Base-by-base conservation (phyloP, 805 yeast species). In the Sugiyamaella chiloensis region DNA sequence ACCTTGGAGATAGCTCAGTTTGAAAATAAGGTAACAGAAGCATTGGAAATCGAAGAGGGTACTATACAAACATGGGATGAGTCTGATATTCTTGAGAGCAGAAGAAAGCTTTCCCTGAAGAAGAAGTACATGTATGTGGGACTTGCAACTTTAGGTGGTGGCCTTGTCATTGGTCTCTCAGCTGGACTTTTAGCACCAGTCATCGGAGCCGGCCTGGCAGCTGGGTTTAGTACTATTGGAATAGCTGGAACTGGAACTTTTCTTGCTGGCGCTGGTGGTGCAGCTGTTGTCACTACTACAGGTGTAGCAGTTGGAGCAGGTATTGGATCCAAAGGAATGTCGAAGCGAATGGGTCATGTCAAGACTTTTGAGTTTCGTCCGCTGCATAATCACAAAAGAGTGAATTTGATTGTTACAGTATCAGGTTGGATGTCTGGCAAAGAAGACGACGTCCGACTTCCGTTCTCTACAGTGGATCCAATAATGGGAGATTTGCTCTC, bases 361-460 rank as follows among this genome's bases (percentile, higher is more conserved):
- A 78, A 85, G 57, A 91, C 97, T 0, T 93, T 93, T 67, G 98
- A 95, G 60, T 84, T 95, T 64, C 79, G 86, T 43, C 98, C 99
- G 0, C 70, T 93, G 55, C 96, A 88, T 64, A 90, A 91, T 63
- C 89, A 87, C 64, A 85, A 86, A 62, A 74, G 99, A 43, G 83
- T 95, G 2, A 91, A 88, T 61, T 70, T 90, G 55, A 85, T 91
- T 46, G 68, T 93, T 16, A 90, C 97, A 1, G 89, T 95, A 0
- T 81, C 95, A 44, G 99, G 99, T 1, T 93, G 99, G 99, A 89
- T 93, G 91, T 84, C 83, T 46, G 95, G 96, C 64, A 84, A 82
- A 50, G 80, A 82, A 58, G 99, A 93, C 80, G 99, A 93, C 75
- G 91, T 93, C 17, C 75, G 99, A 61, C 75, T 93, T 53, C 99